Conservation (phyloP, 495 filamentous ascomycete species). For the Aeminium ludgeri region DNA sequence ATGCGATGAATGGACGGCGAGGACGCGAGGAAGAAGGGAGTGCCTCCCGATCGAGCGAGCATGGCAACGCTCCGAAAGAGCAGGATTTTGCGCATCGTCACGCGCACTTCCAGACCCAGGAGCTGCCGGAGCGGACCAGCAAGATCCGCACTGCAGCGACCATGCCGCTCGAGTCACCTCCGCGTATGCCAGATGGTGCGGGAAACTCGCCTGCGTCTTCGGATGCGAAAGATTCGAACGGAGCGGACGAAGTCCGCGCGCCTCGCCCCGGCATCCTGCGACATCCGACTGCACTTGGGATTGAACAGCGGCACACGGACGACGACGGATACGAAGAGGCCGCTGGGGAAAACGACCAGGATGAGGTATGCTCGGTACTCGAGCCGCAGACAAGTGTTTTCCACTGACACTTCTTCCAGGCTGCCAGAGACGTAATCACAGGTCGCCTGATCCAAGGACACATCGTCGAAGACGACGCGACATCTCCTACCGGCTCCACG, state of each 20-base stretch:
- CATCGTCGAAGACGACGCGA: constrained; percentile 85
- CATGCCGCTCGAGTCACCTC: too few species aligned
- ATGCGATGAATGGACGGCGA: constrained; percentile 7
- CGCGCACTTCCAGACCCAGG: not conserved
- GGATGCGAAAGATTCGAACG: too few species aligned
- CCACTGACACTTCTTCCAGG: constrained; percentile 17
- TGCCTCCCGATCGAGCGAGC: constrained; percentile 11
- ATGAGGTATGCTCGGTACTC: constrained; percentile 32
- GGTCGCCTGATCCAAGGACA: constrained; percentile 89
- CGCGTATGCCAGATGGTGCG: too few species aligned
- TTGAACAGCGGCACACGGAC: constrained; percentile 7
- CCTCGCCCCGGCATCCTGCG: not conserved
- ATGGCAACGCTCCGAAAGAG: constrained; percentile 46
- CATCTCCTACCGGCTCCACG: constrained; percentile 54
- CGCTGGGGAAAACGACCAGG: constrained; percentile 52
- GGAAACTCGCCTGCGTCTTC: too few species aligned
- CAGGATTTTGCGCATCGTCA: not conserved
- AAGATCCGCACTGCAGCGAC: not conserved
- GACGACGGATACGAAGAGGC: constrained; percentile 13
- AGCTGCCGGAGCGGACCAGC: not conserved
- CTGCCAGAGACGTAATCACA: constrained; percentile 77
- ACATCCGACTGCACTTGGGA: constrained; percentile 4
- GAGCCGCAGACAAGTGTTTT: not conserved
- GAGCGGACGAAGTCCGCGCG: not conserved
- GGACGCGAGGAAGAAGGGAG: constrained; percentile 4